A percentile compares a stretch with the other conserved stretches of the same genome.
Conservation (phyloP, 108 stramenopile species). For the Epithemia pelagica region DNA sequence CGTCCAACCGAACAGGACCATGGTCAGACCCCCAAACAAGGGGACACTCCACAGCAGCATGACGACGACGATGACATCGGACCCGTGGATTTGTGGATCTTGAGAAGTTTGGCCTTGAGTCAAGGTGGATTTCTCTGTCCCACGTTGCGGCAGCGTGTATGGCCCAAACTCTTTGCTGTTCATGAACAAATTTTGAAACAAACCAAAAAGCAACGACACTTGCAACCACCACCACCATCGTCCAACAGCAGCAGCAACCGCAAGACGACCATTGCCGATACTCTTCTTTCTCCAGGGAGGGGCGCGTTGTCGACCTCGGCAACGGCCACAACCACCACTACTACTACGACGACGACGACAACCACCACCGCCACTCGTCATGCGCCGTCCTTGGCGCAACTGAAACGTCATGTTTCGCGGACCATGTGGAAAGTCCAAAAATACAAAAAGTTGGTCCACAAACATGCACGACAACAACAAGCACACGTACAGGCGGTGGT, state of each 20-base stretch:
- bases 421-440: neutral
- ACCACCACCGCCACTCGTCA: neutral
- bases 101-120: conserved; percentile 35
- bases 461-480: neutral
- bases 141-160: conserved; percentile 19
- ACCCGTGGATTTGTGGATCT: conserved; percentile 34
- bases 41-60: neutral
- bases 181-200: conserved; percentile 15
- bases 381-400: neutral
- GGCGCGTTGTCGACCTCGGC: neutral
- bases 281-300: neutral
- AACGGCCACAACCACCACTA: neutral
- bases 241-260: neutral
- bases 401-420: neutral
- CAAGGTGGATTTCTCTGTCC: conserved; percentile 31
- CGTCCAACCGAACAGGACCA: neutral
- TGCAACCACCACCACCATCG: neutral
- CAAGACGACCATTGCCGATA: neutral
- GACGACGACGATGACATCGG: neutral
- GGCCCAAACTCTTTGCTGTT: conserved; percentile 19
- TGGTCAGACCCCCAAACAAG: neutral
- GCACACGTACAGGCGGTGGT: neutral
- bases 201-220: conserved; percentile 1
- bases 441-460: neutral
- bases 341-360: neutral